phyloP scores from a whole-genome alignment of 208 protist genomes.

The Leishmania tropica region DNA sequence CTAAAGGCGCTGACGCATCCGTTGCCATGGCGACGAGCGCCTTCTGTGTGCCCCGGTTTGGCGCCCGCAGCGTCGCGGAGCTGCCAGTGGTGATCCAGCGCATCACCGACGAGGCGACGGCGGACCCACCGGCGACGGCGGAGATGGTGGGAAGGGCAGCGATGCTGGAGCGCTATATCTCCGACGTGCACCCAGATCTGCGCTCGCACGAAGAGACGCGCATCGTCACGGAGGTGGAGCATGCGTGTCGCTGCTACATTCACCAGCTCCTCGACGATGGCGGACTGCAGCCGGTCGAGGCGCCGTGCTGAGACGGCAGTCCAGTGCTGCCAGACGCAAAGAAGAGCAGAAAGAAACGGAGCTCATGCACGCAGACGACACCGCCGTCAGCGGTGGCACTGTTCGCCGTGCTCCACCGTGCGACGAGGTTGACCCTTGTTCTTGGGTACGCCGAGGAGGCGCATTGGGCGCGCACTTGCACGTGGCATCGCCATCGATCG shows the following conservation, averaged over 20 bases:
- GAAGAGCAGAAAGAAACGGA: neutral
- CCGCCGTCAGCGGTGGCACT: no score
- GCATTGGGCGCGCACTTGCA: no score
- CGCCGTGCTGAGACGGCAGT: neutral
- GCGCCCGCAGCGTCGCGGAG: constrained; percentile 38
- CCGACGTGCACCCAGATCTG: constrained; percentile 15
- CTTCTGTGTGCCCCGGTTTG: constrained; percentile 24
- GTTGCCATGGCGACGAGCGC: neutral
- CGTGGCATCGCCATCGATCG: no score
- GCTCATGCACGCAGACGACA: no score
- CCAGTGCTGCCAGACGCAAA: neutral
- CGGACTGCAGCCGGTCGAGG: constrained; percentile 9
- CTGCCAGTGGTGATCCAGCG: constrained; percentile 23
- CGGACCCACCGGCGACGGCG: neutral
- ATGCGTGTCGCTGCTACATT: constrained; percentile 18
- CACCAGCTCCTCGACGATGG: constrained; percentile 13
- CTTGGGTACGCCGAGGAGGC: no score
- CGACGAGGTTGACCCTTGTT: no score
- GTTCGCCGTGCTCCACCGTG: no score
- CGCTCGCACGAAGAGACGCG: constrained; percentile 10
- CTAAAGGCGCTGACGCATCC: neutral
- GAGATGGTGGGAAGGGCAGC: neutral
- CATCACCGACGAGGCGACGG: constrained; percentile 16
- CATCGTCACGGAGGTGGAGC: constrained; percentile 5
- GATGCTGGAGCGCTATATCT: constrained; percentile 6